A percentile compares a stretch with the other conserved stretches of the same genome.
Conservation (phyloP, 169 alveolate genomes). For the Plasmodium berghei region DNA sequence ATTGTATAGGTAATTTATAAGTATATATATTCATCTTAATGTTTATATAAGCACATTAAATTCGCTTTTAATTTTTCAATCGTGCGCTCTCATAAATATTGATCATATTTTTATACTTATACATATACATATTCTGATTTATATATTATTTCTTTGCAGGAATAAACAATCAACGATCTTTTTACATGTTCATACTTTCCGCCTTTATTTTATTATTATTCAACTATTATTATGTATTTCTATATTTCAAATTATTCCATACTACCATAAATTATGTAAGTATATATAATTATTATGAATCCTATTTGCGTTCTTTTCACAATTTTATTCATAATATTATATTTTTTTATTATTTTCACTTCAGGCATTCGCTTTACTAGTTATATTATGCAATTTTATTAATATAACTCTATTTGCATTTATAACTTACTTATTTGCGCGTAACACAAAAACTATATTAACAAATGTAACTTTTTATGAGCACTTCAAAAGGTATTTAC, state of each 20-base stretch:
- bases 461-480: constrained; percentile 93
- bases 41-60: neutral
- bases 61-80: neutral
- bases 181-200: constrained; percentile 79
- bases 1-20: constrained; percentile 92
- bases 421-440: constrained; percentile 84
- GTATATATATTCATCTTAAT: constrained; percentile 37
- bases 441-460: constrained; percentile 87
- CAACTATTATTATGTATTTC: constrained; percentile 71
- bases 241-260: constrained; percentile 33
- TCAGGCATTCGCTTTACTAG: constrained; percentile 51
- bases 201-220: constrained; percentile 33
- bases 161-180: constrained; percentile 80
- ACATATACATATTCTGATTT: constrained; percentile 75
- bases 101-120: too few relatives aligned
- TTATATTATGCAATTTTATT: constrained; percentile 73
- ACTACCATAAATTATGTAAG: constrained; percentile 58
- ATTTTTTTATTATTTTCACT: constrained; percentile 56
- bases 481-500: constrained; percentile 85
- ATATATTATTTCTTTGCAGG: constrained; percentile 79
- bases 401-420: constrained; percentile 87
- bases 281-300: neutral
- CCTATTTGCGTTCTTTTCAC: neutral
- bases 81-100: neutral
- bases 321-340: neutral